Evolutionary conservation across 1,284 basidiomycete genomes (phyloP).

Genomic region (Pascua guehoae): DNA sequence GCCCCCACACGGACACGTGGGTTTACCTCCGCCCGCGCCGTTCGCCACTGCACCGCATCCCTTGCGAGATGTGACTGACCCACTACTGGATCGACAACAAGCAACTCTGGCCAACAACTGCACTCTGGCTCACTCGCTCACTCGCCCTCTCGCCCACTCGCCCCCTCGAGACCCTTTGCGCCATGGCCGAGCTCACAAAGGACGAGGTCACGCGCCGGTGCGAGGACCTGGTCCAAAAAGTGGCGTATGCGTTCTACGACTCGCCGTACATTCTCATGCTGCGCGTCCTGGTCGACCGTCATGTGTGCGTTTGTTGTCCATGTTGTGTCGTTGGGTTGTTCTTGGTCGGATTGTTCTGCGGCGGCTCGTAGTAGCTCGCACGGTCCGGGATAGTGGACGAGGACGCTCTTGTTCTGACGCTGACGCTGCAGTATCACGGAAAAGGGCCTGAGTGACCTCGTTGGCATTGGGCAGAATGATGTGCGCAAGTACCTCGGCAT

Average conservation of each 20-base stretch:
- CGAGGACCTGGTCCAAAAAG: constrained; percentile 74
- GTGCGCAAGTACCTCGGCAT: constrained; percentile 86
- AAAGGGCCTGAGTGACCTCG: constrained; percentile 71
- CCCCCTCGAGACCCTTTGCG: neutral
- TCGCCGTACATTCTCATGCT: constrained; percentile 84
- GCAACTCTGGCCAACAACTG: too few relatives aligned
- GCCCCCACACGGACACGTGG: too few relatives aligned
- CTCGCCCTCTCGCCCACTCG: neutral
- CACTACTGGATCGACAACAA: too few relatives aligned
- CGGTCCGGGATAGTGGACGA: too few relatives aligned
- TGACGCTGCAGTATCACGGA: constrained; percentile 27
- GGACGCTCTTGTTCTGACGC: neutral
- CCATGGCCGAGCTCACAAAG: constrained; percentile 24
- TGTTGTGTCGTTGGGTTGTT: neutral
- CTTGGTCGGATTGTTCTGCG: neutral
- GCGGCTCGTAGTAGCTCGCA: neutral
- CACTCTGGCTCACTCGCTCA: too few relatives aligned
- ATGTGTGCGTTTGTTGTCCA: constrained; percentile 72
- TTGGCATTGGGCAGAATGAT: constrained; percentile 88
- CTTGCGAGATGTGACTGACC: too few relatives aligned
- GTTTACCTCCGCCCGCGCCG: too few relatives aligned
- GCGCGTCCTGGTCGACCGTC: constrained; percentile 85
- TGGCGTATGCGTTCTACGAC: constrained; percentile 91
- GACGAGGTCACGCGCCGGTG: constrained; percentile 35
- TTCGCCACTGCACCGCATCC: too few relatives aligned